These are phyloP conservation scores for Trichophyton simii DNA, from an alignment of 2,329 filamentous ascomycete genomes.

Conservation along the genomic window DNA sequence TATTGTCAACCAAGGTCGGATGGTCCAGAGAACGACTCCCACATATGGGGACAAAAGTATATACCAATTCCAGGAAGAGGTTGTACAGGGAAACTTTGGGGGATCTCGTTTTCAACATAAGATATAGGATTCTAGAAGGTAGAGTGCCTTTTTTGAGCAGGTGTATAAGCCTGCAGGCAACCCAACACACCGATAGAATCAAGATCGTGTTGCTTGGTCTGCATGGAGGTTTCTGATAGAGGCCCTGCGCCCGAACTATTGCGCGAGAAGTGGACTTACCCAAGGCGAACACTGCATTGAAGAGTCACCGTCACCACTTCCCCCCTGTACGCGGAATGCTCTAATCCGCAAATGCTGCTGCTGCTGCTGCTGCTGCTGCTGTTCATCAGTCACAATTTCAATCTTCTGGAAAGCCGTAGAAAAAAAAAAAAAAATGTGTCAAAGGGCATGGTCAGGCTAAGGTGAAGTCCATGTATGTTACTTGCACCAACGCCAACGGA, in stretches of 20 bases:
- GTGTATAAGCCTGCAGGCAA: neutral
- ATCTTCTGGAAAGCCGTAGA: constrained; percentile 1
- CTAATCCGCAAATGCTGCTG: neutral
- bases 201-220: too few relatives aligned
- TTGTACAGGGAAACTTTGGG: neutral
- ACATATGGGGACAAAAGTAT: neutral
- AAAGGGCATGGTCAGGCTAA: neutral
- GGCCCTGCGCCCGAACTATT: neutral
- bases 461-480: neutral
- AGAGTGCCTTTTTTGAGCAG: neutral
- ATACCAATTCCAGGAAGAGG: neutral
- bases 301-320: neutral
- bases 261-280: neutral
- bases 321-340: neutral
- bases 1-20: neutral
- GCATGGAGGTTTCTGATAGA: neutral
- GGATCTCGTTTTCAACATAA: neutral
- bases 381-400: neutral
- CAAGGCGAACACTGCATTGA: neutral
- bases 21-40: neutral
- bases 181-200: neutral
- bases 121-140: neutral
- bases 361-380: neutral
- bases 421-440: neutral
- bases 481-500: neutral